Percentiles rank a stretch among this genome's conserved stretches.
Evolutionary conservation across 768 basidiomycete species (phyloP).

Genomic region (Auricularia sp.): DNA sequence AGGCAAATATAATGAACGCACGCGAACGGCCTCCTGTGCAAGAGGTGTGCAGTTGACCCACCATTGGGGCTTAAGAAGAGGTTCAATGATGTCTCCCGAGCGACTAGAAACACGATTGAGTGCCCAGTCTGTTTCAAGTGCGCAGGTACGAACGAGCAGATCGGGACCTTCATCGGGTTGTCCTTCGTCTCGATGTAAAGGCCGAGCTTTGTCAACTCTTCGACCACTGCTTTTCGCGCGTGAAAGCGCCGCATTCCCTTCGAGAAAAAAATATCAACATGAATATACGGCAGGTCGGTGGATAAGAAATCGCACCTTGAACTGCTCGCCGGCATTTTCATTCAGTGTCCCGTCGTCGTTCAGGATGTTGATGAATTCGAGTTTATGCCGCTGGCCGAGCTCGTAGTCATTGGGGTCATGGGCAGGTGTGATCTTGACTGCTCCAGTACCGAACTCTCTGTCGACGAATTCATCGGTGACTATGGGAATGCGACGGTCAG

Average conservation of each 20-base stretch:
- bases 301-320: conserved; percentile 38
- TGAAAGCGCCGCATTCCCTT: conserved; percentile 99
- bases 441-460: conserved; percentile 94
- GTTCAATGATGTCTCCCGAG: conserved; percentile 94
- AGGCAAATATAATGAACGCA: conserved; percentile 20
- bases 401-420: conserved; percentile 98
- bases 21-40: conserved; percentile 83
- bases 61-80: conserved; percentile 95
- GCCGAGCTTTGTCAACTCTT: conserved; percentile 73
- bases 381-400: conserved; percentile 75
- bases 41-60: conserved; percentile 92
- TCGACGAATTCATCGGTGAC: conserved; percentile 76
- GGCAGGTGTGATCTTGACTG: conserved; percentile 97
- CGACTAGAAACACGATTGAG: conserved; percentile 41
- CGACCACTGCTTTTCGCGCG: conserved; percentile 72
- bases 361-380: conserved; percentile 88
- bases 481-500: conserved; percentile 74
- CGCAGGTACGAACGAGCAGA: conserved; percentile 58
- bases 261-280: neutral
- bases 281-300: neutral
- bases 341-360: conserved; percentile 98
- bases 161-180: conserved; percentile 94
- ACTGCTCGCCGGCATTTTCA: conserved; percentile 71
- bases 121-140: conserved; percentile 6
- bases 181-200: conserved; percentile 87